A percentile compares a stretch with the other conserved stretches of the same genome.
Conservation (phyloP, 2,329 filamentous ascomycete species). For the Didymella segeticola region DNA sequence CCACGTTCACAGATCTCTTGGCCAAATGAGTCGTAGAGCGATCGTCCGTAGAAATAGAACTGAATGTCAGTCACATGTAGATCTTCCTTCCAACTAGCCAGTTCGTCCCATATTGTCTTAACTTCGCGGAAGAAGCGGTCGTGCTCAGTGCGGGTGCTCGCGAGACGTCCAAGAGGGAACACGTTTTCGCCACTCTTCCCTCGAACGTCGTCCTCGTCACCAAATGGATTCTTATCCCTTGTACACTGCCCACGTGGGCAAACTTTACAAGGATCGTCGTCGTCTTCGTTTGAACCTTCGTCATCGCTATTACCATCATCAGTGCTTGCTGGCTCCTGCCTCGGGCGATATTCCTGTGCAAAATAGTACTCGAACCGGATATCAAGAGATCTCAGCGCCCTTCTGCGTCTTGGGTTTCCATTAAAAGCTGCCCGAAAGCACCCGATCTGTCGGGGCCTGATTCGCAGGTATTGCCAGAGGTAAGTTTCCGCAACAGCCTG, state of each 20-base stretch:
- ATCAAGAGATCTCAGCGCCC: neutral
- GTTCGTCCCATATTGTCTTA: neutral
- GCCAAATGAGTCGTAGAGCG: neutral
- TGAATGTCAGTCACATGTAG: neutral
- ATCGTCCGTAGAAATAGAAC: neutral
- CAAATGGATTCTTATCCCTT: neutral
- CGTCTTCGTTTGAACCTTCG: neutral
- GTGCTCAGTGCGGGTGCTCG: neutral
- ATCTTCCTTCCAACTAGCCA: neutral
- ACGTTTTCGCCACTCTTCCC: neutral
- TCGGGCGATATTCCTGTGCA: neutral
- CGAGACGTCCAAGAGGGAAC: neutral
- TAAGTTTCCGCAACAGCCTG: neutral
- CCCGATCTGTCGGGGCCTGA: neutral
- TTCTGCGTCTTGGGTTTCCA: neutral
- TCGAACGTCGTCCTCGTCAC: neutral
- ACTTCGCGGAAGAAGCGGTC: neutral
- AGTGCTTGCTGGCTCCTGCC: neutral
- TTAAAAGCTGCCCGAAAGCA: constrained; percentile 4
- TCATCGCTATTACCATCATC: neutral
- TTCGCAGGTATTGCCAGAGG: neutral
- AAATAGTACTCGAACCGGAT: neutral
- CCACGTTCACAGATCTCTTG: neutral
- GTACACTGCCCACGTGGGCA: neutral
- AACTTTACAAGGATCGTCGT: neutral